Percentiles rank a stretch among this genome's conserved stretches.
Conservation (phyloP, 345 rosid species). For the Eutrema yunnanense region DNA sequence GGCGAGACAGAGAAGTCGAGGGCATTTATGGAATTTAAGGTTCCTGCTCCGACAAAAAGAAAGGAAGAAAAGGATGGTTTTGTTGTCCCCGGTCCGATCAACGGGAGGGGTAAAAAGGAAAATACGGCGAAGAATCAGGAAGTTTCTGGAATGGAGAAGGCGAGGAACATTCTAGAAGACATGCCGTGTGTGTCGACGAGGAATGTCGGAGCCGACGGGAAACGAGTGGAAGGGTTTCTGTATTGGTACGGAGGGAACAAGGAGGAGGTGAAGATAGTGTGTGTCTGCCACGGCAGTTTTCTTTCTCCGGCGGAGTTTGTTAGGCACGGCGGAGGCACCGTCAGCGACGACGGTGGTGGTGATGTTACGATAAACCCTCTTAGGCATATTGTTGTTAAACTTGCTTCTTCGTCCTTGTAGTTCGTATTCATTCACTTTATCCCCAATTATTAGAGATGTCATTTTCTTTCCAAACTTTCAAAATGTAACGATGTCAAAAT, state of each 20-base stretch:
- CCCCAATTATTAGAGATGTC: background rate
- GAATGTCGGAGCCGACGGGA: slow-evolving; percentile 44
- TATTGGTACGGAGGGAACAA: slow-evolving; percentile 32
- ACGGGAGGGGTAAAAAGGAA: background rate
- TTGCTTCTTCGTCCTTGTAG: slow-evolving; percentile 24
- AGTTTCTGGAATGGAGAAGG: slow-evolving; percentile 36
- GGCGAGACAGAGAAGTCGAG: slow-evolving; percentile 37
- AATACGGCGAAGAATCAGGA: background rate
- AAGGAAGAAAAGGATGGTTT: background rate
- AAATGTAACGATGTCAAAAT: background rate
- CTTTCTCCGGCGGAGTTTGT: slow-evolving; percentile 45
- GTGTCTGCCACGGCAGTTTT: slow-evolving; percentile 51
- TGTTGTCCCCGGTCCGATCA: background rate
- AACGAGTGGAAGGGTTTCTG: slow-evolving; percentile 41
- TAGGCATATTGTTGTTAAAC: slow-evolving; percentile 66
- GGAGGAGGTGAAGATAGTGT: slow-evolving; percentile 41
- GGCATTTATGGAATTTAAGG: background rate
- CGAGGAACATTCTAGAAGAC: slow-evolving; percentile 35
- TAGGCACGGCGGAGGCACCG: slow-evolving; percentile 36
- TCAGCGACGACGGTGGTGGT: slow-evolving; percentile 20
- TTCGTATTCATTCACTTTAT: background rate
- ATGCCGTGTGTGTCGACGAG: slow-evolving; percentile 52
- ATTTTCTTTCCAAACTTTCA: background rate
- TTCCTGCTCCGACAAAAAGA: background rate
- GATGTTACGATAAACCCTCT: slow-evolving; percentile 59